These are phyloP conservation scores for Evernia prunastri DNA, from an alignment of 495 filamentous ascomycete species.

Conservation along the genomic window DNA sequence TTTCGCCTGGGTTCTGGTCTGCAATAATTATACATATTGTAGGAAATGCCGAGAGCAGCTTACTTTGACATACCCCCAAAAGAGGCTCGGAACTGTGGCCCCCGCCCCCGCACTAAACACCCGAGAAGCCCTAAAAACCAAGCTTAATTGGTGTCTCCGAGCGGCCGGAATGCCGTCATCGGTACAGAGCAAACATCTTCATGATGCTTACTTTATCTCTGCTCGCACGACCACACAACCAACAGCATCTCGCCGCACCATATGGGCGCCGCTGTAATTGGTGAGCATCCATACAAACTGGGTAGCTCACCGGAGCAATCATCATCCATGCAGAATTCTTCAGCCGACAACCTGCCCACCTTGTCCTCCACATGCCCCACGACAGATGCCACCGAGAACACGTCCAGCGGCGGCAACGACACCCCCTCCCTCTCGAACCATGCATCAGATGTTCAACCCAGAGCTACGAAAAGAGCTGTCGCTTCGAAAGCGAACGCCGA, in stretches of 20 bases:
- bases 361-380: slow-evolving; percentile 21
- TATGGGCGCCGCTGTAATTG: neutral
- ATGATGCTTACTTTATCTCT: neutral
- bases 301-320: neutral
- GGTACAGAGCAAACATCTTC: neutral
- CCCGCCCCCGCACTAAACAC: neutral
- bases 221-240: neutral
- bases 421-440: slow-evolving; percentile 2
- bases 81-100: neutral
- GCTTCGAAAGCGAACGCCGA: slow-evolving; percentile 31
- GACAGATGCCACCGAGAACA: slow-evolving; percentile 1
- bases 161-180: neutral
- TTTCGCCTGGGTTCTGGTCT: no score
- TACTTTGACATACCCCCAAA: no score
- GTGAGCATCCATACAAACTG: slow-evolving; percentile 8
- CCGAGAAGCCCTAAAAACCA: neutral
- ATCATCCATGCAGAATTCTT: slow-evolving; percentile 11
- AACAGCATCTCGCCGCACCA: neutral
- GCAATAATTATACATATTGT: no score
- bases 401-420: slow-evolving; percentile 10
- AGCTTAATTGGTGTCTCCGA: neutral
- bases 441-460: neutral
- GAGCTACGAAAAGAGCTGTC: slow-evolving; percentile 12
- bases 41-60: no score
- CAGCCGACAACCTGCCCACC: slow-evolving; percentile 19